Evolutionary conservation across 257 asterid genomes (phyloP), one percentile per base, ranked within the genome.

Genomic region (Ajuga chamaepitys): DNA sequence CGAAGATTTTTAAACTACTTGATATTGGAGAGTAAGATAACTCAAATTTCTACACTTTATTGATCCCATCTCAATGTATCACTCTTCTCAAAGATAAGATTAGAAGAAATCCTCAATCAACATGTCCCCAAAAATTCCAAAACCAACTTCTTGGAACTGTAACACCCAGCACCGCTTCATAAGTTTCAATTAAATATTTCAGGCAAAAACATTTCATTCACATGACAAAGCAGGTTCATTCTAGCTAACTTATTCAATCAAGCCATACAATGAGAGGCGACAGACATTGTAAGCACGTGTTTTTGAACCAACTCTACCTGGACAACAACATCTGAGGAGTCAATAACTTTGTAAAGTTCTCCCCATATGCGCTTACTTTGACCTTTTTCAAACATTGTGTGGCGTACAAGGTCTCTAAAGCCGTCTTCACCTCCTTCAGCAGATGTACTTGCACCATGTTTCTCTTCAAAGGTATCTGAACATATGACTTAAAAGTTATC

Each of bases 291-390:
- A 51, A 70, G 4, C 25, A 9, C 32, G 32, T 50, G 35, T 16
- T 22, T n/a, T 11, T 21, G 46, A 24, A 14, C 17, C 16, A 70
- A 64, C 40, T 56, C 37, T 44, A 94, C 99, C 97, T 94, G 97
- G 50, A 94, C 81, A 70, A 94, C 92, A 66, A 90, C 95, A 79
- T 94, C 97, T 7, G 99, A 93, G 56, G 99, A 93, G 75, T 93
- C 99, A n/a, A 93, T 80, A 51, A 93, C 99, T 84, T 89, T 93
- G 80, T 90, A 94, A 38, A 94, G 96, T 76, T 94, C 99, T 68
- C 99, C 96, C 99, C 99, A 94, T 70, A 94, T 88, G 73, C 97
- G 96, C 73, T 94, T 94, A 80, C 99, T 94, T 78, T 94, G 97
- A 64, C 99, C 97, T 71, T 94, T 94, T 46, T 90, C 99, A 75